Evolutionary conservation across 1,284 basidiomycete species (phyloP).

Genomic region (Cerioporus squamosus): DNA sequence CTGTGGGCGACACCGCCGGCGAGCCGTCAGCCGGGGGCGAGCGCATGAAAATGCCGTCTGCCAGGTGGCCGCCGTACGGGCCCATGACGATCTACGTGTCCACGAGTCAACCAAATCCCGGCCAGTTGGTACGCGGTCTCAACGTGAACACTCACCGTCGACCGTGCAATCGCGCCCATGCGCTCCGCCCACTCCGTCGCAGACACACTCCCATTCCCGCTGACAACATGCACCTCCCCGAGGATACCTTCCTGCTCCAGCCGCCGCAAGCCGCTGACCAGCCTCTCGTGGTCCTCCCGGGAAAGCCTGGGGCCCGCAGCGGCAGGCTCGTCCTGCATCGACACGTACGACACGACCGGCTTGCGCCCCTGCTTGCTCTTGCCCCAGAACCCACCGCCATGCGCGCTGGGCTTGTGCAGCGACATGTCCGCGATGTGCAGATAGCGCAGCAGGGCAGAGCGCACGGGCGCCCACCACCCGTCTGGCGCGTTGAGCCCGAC

Average conservation of each 20-base stretch:
- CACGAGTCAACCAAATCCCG: neutral
- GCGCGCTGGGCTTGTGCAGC: neutral
- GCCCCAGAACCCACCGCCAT: slow-evolving; percentile 30
- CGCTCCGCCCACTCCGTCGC: slow-evolving; percentile 54
- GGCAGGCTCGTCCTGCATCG: slow-evolving; percentile 59
- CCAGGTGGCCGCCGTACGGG: slow-evolving; percentile 72
- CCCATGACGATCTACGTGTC: slow-evolving; percentile 67
- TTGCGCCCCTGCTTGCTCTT: slow-evolving; percentile 35
- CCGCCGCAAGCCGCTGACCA: slow-evolving; percentile 54
- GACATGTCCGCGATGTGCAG: slow-evolving; percentile 21
- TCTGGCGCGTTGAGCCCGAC: slow-evolving; percentile 55
- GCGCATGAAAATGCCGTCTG: slow-evolving; percentile 76
- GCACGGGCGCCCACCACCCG: slow-evolving; percentile 77
- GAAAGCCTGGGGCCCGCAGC: slow-evolving; percentile 48
- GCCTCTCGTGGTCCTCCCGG: slow-evolving; percentile 52
- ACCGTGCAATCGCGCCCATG: slow-evolving; percentile 71
- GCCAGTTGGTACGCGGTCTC: slow-evolving; percentile 4
- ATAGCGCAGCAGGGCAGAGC: slow-evolving; percentile 31
- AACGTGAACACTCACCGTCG: slow-evolving; percentile 66
- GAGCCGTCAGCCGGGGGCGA: slow-evolving; percentile 38
- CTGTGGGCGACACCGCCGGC: slow-evolving; percentile 16
- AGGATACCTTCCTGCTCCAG: slow-evolving; percentile 62
- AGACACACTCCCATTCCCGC: slow-evolving; percentile 44
- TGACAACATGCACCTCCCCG: slow-evolving; percentile 69
- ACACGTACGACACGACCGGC: slow-evolving; percentile 76